Conservation (phyloP, 1,284 basidiomycete species). For the Ceratobasidium sp. region DNA sequence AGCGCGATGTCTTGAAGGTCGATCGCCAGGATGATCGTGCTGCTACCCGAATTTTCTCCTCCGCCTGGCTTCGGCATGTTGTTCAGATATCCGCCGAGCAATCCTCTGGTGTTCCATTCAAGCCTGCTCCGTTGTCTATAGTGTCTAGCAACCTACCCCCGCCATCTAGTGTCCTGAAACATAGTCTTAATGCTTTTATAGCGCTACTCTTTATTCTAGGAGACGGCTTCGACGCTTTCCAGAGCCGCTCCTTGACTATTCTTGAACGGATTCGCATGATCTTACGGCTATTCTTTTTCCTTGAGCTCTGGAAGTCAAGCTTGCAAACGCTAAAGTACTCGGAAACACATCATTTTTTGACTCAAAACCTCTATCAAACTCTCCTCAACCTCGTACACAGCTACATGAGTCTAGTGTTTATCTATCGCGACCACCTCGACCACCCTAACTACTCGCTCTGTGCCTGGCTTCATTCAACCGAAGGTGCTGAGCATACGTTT, state of each 20-base stretch:
- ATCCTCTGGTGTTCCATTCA: neutral
- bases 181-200: conserved; percentile 46
- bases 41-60: conserved; percentile 54
- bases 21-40: conserved; percentile 60
- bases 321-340: conserved; percentile 49
- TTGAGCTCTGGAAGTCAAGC: conserved; percentile 54
- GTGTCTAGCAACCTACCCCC: neutral
- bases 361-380: conserved; percentile 54
- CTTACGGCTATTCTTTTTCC: conserved; percentile 53
- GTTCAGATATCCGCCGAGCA: neutral
- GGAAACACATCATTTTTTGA: conserved; percentile 50
- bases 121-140: neutral
- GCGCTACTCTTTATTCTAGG: conserved; percentile 55
- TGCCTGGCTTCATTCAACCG: conserved; percentile 56
- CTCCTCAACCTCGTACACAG: conserved; percentile 52
- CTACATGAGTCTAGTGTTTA: conserved; percentile 51
- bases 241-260: conserved; percentile 53
- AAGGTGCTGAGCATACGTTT: conserved; percentile 56
- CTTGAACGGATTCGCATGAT: conserved; percentile 54
- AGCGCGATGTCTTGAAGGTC: conserved; percentile 55
- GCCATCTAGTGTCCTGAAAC: neutral
- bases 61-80: conserved; percentile 48
- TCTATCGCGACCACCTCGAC: conserved; percentile 54
- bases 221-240: conserved; percentile 56
- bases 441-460: conserved; percentile 50